phyloP scores from a whole-genome alignment of 805 yeast species.

The Kazachstania martiniae region DNA sequence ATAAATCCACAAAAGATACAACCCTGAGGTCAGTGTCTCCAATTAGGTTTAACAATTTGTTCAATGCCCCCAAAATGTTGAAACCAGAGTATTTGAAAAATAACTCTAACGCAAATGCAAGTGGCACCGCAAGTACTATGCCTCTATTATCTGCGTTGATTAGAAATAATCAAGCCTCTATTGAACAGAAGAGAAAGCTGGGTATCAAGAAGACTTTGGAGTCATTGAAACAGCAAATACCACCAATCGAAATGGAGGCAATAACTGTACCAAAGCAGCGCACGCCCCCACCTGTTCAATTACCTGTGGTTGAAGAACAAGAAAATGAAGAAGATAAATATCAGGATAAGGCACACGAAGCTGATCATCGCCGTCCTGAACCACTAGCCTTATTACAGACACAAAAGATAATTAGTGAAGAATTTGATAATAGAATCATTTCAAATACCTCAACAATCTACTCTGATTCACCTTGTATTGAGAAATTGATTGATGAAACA shows the following conservation, averaged over 20 bases:
- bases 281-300: not conserved
- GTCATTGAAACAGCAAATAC: not conserved
- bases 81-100: conserved; percentile 20
- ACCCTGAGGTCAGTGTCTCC: conserved; percentile 23
- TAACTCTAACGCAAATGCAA: conserved; percentile 2
- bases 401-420: no score
- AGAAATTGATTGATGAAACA: conserved; percentile 1
- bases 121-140: no score
- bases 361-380: no score
- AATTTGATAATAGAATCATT: conserved; percentile 2
- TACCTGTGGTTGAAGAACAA: not conserved
- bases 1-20: conserved; percentile 12
- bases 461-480: conserved; percentile 1
- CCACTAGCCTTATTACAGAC: no score
- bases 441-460: conserved; percentile 5
- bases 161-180: conserved; percentile 2
- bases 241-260: not conserved
- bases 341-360: not conserved
- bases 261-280: not conserved
- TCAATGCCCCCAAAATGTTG: conserved; percentile 20
- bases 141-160: conserved; percentile 20
- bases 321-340: not conserved
- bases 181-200: conserved; percentile 1
- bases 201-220: conserved; percentile 15
- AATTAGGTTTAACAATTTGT: conserved; percentile 12